Evolutionary conservation across 371 early-diverging fungal species (phyloP).

Genomic region (Blakeslea trispora): DNA sequence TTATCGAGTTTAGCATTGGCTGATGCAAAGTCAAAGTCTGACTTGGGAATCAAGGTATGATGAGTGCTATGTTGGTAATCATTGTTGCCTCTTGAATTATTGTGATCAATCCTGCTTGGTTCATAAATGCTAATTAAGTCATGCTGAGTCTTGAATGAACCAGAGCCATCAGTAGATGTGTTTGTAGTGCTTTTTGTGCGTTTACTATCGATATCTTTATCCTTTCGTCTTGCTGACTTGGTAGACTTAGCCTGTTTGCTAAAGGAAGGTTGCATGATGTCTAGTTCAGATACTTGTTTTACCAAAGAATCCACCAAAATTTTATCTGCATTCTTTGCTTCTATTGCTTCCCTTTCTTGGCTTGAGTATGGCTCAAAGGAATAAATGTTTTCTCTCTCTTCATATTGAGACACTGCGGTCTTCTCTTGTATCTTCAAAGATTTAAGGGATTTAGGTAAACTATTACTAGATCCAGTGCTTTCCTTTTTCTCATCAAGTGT

Average conservation of each 20-base stretch:
- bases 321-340: neutral
- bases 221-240: neutral
- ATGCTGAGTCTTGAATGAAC: no score
- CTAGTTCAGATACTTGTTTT: slow-evolving; percentile 6
- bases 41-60: slow-evolving; percentile 52
- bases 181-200: neutral
- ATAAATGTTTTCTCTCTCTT: neutral
- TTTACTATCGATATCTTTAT: neutral
- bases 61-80: neutral
- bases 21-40: slow-evolving; percentile 93
- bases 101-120: no score
- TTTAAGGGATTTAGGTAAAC: neutral
- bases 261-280: neutral
- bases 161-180: no score
- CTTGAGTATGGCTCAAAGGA: neutral
- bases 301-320: slow-evolving; percentile 2
- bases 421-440: neutral
- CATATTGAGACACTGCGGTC: neutral
- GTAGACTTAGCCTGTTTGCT: neutral
- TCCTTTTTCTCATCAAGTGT: neutral
- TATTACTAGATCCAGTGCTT: no score
- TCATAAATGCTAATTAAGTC: no score
- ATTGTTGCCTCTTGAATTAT: no score
- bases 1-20: slow-evolving; percentile 93
- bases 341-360: slow-evolving; percentile 5